phyloP scores from a whole-genome alignment of 768 basidiomycete genomes.

The Mycena capillaripes region DNA sequence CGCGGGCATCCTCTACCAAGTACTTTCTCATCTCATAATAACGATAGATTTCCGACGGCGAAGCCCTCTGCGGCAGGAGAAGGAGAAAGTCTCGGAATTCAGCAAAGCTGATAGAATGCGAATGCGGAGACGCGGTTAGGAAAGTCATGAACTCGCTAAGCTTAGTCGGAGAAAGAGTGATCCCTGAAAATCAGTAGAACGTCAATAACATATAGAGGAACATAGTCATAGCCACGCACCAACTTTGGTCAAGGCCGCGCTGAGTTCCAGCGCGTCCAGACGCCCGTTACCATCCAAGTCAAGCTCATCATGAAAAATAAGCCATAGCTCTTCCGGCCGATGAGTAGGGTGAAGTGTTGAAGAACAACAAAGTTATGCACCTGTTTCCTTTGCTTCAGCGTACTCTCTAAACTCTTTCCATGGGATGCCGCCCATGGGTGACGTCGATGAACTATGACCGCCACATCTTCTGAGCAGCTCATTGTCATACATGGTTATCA shows the following conservation, averaged over 20 bases:
- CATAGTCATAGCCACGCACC: constrained; percentile 20
- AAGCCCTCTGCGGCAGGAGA: constrained; percentile 85
- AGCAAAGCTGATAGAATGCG: constrained; percentile 79
- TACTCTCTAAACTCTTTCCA: constrained; percentile 85
- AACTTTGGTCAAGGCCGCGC: constrained; percentile 51
- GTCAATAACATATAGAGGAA: not conserved
- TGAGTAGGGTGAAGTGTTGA: constrained; percentile 33
- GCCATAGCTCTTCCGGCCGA: constrained; percentile 81
- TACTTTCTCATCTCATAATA: constrained; percentile 82
- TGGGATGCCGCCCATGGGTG: constrained; percentile 60
- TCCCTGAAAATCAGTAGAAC: constrained; percentile 61
- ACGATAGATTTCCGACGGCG: constrained; percentile 87
- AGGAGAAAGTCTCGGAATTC: constrained; percentile 94
- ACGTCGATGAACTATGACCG: constrained; percentile 55
- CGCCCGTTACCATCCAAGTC: constrained; percentile 92
- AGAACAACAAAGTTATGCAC: constrained; percentile 56
- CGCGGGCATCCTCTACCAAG: constrained; percentile 82
- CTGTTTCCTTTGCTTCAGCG: constrained; percentile 85
- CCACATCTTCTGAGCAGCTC: constrained; percentile 77
- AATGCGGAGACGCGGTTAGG: constrained; percentile 79
- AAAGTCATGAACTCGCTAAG: constrained; percentile 86
- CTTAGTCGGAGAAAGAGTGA: constrained; percentile 76
- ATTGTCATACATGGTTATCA: constrained; percentile 81
- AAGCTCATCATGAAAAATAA: constrained; percentile 90
- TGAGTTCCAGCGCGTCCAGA: constrained; percentile 62